Base-by-base conservation (phyloP, 768 basidiomycete genomes). In the Boletellus emodensis region DNA sequence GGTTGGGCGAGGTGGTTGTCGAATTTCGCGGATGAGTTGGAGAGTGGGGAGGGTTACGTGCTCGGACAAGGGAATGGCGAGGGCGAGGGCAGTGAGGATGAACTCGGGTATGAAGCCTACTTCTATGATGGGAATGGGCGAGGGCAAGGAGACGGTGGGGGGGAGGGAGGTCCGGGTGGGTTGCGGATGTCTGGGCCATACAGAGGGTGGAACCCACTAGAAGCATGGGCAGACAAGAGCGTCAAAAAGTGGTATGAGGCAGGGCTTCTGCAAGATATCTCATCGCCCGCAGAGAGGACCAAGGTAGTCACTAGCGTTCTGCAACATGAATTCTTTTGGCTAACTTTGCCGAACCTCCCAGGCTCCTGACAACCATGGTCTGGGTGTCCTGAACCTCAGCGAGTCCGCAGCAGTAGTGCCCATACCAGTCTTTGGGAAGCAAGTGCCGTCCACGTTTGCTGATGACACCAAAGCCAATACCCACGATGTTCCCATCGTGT, bases 1-100 rank as follows among this genome's bases (percentile, higher is more conserved):
- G 96, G 95, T 4, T 99, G 96, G 95, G 96, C 91, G 33, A 83
- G 84, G 61, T 99, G 94, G 92, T 71, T 98, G 45, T 84, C 92
- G 5, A 76, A 75, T 48, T 97, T 98, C 61, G 93, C 83, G 1
- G 95, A 98, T 26, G 94, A 97, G 43, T 68, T 99, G 18, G 95
- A 98, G 72, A 82, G 72, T 44, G 91, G 93, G 5, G 93, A 95
- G 56, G 88, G 89, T 7, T 93, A 80, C 67, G 93, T 94, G 67
- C 73, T 93, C 42, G 90, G 89, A 14, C 68, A 66, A 17, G 63
- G 64, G 28, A 72, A 62, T 18, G 70, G 72, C 30, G 84, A 85
- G 36, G 83, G 81, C 49, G 86, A 89, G 38, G 85, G 76, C 22
- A 87, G 81, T 58, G 92, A 93, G 61, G 92, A 94, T 61, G 84